Evolutionary conservation across 1,284 basidiomycete genomes (phyloP).

Genomic region (Xerocomus nothofagi): DNA sequence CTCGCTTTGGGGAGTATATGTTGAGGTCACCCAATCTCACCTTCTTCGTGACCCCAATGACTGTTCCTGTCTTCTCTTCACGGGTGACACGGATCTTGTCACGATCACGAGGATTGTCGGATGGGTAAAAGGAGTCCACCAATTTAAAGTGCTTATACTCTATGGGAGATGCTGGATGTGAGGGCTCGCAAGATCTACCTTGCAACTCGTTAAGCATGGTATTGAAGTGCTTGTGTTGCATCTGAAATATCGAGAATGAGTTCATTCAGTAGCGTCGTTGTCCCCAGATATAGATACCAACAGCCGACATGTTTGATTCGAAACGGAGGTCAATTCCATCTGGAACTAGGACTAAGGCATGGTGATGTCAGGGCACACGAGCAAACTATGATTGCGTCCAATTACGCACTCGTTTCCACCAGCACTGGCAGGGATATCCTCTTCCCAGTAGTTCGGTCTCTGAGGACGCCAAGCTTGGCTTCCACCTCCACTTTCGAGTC

Average conservation of each 20-base stretch:
- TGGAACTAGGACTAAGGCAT: constrained; percentile 49
- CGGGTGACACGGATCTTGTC: constrained; percentile 85
- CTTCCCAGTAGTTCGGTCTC: constrained; percentile 56
- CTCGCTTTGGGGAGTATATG: constrained; percentile 78
- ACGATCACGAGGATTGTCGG: constrained; percentile 46
- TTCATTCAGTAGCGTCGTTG: background rate
- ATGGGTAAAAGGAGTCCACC: constrained; percentile 78
- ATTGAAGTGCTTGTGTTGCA: constrained; percentile 88
- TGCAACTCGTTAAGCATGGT: constrained; percentile 78
- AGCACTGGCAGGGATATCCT: constrained; percentile 73
- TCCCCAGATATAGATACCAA: constrained; percentile 44
- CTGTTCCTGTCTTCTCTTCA: constrained; percentile 70
- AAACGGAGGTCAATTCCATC: constrained; percentile 67
- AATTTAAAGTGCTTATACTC: constrained; percentile 79
- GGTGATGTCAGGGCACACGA: constrained; percentile 6
- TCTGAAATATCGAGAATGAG: constrained; percentile 43
- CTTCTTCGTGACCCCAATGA: constrained; percentile 75
- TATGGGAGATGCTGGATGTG: constrained; percentile 57
- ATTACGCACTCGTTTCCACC: constrained; percentile 82
- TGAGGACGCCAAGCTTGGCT: constrained; percentile 87
- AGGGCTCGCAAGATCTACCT: constrained; percentile 44
- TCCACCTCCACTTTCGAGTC: constrained; percentile 76
- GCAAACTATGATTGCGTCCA: background rate
- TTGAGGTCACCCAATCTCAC: constrained; percentile 86
- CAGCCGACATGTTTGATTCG: constrained; percentile 88